Base-by-base conservation (phyloP, 106 monocot species). In the Acorus calamus region DNA sequence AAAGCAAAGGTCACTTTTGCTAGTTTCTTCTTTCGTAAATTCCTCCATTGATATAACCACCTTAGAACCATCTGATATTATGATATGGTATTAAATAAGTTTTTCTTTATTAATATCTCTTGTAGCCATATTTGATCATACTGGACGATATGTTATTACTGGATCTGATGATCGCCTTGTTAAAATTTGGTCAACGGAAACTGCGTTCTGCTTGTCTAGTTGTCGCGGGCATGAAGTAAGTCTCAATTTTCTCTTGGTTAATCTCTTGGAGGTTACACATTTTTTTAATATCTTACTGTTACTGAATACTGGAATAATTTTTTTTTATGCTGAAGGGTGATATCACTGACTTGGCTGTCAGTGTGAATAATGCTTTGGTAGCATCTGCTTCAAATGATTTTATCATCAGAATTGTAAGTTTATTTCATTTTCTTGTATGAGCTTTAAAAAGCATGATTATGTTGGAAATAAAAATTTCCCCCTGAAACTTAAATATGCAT, bases 151-250 rank as follows among this genome's bases (percentile, higher is more conserved):
- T 79, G 92, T 92, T 10, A 81, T 98, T 52, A 98, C 98, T 60
- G 98, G 98, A 57, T 98, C 98, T 9, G 98, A 98, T 83, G 98
- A 98, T 52, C 98, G 98, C 59, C 79, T 98, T 65, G 98, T 98
- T 46, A 98, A 98, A 64, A 81, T 98, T 62, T 98, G 98, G 98
- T 92, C 98, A 5, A 88, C 86, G 88, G 98, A 98, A 76, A 92
- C 98, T 52, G 88, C 92, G 69, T 85, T 98, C 64, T 98, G 98
- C 69, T 69, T 98, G 64, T 83, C 98, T 44, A 92, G 98, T 46
- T 98, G 98, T 57, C 79, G 98, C 59, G 98, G 98, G 50, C 98
- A 98, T 73, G 98, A 98, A 79, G 98, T 98, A 55, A 76, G 72
- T 77, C 60, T 69, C 12, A 60, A 57, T 63, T 46, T 6, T 42